Evolutionary conservation across 2,329 filamentous ascomycete species (phyloP), one percentile per base, ranked within the genome.

Genomic region (Verticillium albo-atrum): DNA sequence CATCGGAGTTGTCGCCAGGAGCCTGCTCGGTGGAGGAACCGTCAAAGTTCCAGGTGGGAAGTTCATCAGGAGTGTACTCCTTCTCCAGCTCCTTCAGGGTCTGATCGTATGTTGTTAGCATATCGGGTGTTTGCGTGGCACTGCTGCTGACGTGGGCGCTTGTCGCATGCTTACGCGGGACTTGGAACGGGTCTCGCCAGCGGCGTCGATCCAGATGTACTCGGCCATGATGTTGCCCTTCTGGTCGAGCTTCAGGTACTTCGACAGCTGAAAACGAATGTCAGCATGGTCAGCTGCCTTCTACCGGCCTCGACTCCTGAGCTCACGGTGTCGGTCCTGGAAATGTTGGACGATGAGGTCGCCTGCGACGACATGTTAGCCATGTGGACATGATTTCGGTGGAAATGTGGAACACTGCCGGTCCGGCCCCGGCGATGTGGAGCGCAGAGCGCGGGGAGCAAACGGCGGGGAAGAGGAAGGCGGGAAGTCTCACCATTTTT

Each of bases 201-300:
- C 78, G 66, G 90, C 83, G 73, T 97, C 93, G 75, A 97, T 89
- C 94, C 94, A 97, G 83, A 97, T 88, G 80, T 97, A 97, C 82
- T 97, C 94, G 73, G 92, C 94, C 78, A 97, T 95, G 74, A 96
- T 83, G 69, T 80, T 82, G 76, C 92, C 93, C 77, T 89, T 91
- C 82, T 98, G 94, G 76, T 92, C 89, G 71, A 98, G 90, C 72
- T 83, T 82, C 79, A 95, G 87, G 85, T 94, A 98, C 80, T 97
- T 97, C 77, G 89, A 81, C 77, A 97, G 88, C 92, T 97, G 77
- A 65, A 57, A 57, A 58, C 55, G 63, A 34, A 9, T 25, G 55
- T 62, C 60, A 63, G 60, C 58, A 62, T 50, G 56, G 25, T 6
- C 20, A 26, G 50, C 4, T 42, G 23, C 55, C 59, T 54, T 23